Percentiles rank a stretch among this genome's conserved stretches.
Conservation (phyloP, 176 grass and related monocot genomes). For the Tillandsia fasciculata region DNA sequence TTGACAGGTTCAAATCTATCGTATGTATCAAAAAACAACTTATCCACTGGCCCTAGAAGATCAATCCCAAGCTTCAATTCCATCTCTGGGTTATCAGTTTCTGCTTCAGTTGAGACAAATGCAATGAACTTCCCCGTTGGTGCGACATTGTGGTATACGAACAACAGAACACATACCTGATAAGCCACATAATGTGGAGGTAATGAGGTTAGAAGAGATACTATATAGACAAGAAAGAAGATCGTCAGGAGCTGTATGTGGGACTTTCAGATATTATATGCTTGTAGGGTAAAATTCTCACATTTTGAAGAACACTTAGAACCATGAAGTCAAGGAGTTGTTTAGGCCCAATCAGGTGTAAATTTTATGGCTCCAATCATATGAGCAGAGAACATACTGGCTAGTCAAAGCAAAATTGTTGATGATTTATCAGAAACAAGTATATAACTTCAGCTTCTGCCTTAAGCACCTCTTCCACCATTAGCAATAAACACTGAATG, state of each 20-base stretch:
- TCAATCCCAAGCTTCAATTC: constrained; percentile 75
- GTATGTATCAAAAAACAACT: constrained; percentile 82
- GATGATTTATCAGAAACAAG: no score
- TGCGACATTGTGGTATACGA: constrained; percentile 92
- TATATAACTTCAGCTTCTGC: no score
- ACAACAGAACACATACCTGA: constrained; percentile 94
- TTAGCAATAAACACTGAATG: no score
- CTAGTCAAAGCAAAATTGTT: no score
- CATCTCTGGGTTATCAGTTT: constrained; percentile 54
- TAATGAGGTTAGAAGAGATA: constrained; percentile 15
- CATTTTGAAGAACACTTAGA: background rate
- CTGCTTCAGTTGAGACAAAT: constrained; percentile 77
- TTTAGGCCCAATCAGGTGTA: no score
- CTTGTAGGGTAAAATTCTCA: constrained; percentile 28
- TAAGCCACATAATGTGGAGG: constrained; percentile 20
- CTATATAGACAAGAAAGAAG: background rate
- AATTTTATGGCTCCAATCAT: no score
- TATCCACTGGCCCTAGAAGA: constrained; percentile 75
- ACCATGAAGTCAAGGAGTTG: no score
- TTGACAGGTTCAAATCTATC: constrained; percentile 87
- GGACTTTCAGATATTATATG: constrained; percentile 1
- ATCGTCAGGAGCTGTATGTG: constrained; percentile 11
- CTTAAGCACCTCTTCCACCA: no score
- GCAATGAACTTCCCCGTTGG: constrained; percentile 92
- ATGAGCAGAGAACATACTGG: no score